Evolutionary conservation across 2,329 filamentous ascomycete genomes (phyloP), one percentile per base, ranked within the genome.

Genomic region (Aspergillus glaucus): DNA sequence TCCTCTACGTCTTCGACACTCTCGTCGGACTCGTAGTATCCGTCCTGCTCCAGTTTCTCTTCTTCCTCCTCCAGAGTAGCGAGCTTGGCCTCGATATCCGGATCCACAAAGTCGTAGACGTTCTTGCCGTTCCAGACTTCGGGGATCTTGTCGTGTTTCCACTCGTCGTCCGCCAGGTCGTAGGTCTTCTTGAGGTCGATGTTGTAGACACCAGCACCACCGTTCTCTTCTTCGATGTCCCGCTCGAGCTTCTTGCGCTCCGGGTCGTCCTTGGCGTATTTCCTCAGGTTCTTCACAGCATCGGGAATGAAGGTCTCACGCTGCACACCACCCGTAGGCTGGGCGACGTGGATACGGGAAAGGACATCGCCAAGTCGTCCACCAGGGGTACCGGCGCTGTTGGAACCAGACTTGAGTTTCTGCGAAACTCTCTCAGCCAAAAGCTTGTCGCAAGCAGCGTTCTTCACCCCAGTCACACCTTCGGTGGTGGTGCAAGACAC

Each of bases 81-180:
- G 44, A 98, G 81, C 76, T 95, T 97, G 58, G 84, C 80, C 63
- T 95, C 93, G 65, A 98, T 98, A 48, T 98, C 94, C 1, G 92
- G 91, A 63, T 97, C 93, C 64, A 98, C 84, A 70, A 88, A 98
- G 72, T 98, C 93, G 74, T 92, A 93, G 50, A 98, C 88, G 69
- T 98, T 98, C 79, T 92, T 91, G 70, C 93, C 93, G 65, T 97
- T 85, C 70, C 91, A 87, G 44, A 96, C 79, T 72, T 98, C 93
- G 28, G 93, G 93, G 48, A 97, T 87, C 73, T 87, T 89, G 75
- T 98, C 94, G 67, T 95, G 82, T 70, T 95, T 95, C 93, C 93
- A 97, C 50, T 93, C 89, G 39, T 86, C 82, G 66, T 96, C 82
- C 55, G 87, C 88, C 54, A 97, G 83, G 14, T 90, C 73, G 70